Evolutionary conservation across 2,329 filamentous ascomycete species (phyloP).

Genomic region (Ophiobolus disseminans): DNA sequence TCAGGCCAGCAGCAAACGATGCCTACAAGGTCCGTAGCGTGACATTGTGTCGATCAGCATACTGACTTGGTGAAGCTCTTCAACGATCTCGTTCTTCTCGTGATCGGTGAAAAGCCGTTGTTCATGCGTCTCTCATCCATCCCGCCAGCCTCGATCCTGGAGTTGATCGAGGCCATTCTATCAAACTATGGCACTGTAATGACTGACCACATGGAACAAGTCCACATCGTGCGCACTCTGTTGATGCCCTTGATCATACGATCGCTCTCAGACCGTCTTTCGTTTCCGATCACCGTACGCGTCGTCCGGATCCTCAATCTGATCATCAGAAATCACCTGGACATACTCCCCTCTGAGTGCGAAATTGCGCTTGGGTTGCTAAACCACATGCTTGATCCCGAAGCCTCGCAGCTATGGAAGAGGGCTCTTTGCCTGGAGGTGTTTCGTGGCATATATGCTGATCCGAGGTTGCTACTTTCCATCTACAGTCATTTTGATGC

Average conservation of each 20-base stretch:
- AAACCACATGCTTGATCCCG: constrained; percentile 87
- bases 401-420: constrained; percentile 80
- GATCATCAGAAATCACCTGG: constrained; percentile 78
- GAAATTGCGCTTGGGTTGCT: constrained; percentile 82
- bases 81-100: constrained; percentile 86
- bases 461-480: constrained; percentile 76
- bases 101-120: constrained; percentile 81
- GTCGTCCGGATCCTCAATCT: constrained; percentile 84
- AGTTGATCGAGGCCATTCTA: constrained; percentile 89
- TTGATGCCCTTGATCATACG: constrained; percentile 85
- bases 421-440: constrained; percentile 90
- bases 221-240: constrained; percentile 75
- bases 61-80: constrained; percentile 66
- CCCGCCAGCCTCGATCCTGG: constrained; percentile 82
- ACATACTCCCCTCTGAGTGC: constrained; percentile 77
- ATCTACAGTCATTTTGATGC: constrained; percentile 84
- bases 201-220: constrained; percentile 77
- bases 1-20: constrained; percentile 81
- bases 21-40: constrained; percentile 69
- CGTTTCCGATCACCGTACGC: constrained; percentile 82
- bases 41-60: not conserved
- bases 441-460: constrained; percentile 83
- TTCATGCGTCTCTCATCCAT: constrained; percentile 82
- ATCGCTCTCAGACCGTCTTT: constrained; percentile 76
- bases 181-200: constrained; percentile 86